Evolutionary conservation across 2,329 filamentous ascomycete species (phyloP), one percentile per base, ranked within the genome.

Genomic region (Stemphylium lycopersici): DNA sequence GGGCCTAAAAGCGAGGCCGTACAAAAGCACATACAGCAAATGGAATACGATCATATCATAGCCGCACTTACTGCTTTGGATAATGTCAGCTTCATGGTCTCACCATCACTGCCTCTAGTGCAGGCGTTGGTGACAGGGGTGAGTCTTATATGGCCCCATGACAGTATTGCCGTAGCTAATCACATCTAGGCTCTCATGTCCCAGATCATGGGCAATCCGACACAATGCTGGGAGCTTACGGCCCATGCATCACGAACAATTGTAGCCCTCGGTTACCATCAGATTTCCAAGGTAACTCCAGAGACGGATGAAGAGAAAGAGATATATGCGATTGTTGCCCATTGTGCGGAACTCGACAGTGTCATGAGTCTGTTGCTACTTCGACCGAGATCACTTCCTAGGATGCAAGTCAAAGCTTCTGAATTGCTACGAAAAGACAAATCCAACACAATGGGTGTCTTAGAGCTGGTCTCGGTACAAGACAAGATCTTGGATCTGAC

Each of bases 161-260:
- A 20, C 32, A 34, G 5, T 16, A 15, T 8, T 18, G n/a, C 18
- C 12, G 18, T 33, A 20, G 12, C 47, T 55, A n/a, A 53, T 1
- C 4, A 12, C 33, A n/a, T 15, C n/a, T 22, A 70, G 65, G 66
- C 67, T 31, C 62, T 69, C 36, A 60, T 72, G 42, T 68, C 72
- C 65, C 69, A 73, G 40, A 67, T 72, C 11, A 62, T 72, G 6
- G 71, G 71, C 2, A 72, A 74, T n/a, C 66, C 70, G 2, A 59
- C 59, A 12, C 66, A 60, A 18, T 72, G 69, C 37, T 74, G 69
- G 70, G 63, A 63, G 15, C 62, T 74, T 4, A 70, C 62, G 12
- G 61, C 70, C 6, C 59, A 68, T 38, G 71, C 70, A n/a, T 72
- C 68, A 16, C 68, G 67, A 16, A 66, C 66, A 2, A 65, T 70